Evolutionary conservation across 2,329 filamentous ascomycete genomes (phyloP), one percentile per base, ranked within the genome.

Genomic region (Trichoderma sp.): DNA sequence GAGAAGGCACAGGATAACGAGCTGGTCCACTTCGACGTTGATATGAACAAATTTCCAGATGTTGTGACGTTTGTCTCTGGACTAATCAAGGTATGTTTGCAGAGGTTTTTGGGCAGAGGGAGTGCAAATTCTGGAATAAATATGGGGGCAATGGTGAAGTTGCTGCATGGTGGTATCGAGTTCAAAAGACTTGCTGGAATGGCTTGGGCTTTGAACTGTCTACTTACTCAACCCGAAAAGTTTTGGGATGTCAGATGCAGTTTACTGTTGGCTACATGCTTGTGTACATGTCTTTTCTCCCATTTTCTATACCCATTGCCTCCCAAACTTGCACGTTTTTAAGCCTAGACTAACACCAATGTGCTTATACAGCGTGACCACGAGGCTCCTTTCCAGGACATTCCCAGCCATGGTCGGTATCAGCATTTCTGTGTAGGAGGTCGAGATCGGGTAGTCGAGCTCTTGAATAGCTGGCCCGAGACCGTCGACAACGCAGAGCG

Each of bases 41-140:
- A 98, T 84, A 91, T 95, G 88, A 85, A 85, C 85, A 97, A 96
- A 84, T 96, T 98, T 83, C 85, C 88, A 63, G 93, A 96, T 78
- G 96, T 96, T 1, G 94, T 95, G 16, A 90, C 90, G 62, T 98
- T 97, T 83, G 93, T 98, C 11, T 92, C 96, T n/a, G 92, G 93
- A 56, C 96, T 98, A 78, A 97, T 98, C 87, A 98, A 97, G 93
- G 95, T 95, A 86, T 79, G 88, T 77, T 59, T 41, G 14, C 6
- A 29, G 8, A 24, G 11, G 4, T 9, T 16, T 33, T 33, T 59
- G 53, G 27, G 2, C 2, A 11, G 24, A 7, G 16, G 63, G 41
- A 14, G 24, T 38, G 6, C 9, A 27, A 21, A 7, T 8, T 41
- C 27, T 60, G 71, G 8, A 33, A 18, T 24, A 16, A 18, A 31